These are phyloP conservation scores for Dothistroma pini DNA, from an alignment of 2,329 filamentous ascomycete species.

Conservation along the genomic window DNA sequence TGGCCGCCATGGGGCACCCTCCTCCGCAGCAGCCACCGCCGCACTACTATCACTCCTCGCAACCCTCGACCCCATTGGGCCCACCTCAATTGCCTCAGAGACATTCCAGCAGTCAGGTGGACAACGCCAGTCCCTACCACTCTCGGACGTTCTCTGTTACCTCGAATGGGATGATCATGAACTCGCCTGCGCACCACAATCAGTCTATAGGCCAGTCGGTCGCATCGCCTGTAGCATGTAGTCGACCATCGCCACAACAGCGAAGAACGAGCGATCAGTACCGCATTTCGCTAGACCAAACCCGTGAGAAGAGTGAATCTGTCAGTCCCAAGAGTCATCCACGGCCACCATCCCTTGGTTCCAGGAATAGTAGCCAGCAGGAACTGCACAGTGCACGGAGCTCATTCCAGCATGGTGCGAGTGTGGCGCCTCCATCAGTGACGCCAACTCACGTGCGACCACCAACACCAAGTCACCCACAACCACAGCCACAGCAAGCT, in stretches of 20 bases:
- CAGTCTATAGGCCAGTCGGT: conserved; percentile 38
- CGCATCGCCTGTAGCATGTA: conserved; percentile 36
- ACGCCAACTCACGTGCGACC: conserved; percentile 26
- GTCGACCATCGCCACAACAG: conserved; percentile 25
- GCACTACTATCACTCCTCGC: conserved; percentile 42
- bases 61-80: conserved; percentile 49
- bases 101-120: conserved; percentile 24
- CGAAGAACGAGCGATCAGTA: conserved; percentile 31
- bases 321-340: conserved; percentile 67
- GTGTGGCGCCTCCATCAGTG: conserved; percentile 20
- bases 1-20: conserved; percentile 22
- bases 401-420: conserved; percentile 23
- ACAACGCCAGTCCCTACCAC: conserved; percentile 33
- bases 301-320: conserved; percentile 65
- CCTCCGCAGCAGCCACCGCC: conserved; percentile 28
- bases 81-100: conserved; percentile 39
- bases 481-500: conserved; percentile 18
- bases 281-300: conserved; percentile 53
- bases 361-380: conserved; percentile 34
- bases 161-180: conserved; percentile 28
- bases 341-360: conserved; percentile 29
- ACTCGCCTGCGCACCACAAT: conserved; percentile 31
- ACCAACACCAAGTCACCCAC: conserved; percentile 14
- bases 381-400: conserved; percentile 28
- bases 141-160: conserved; percentile 32